Evolutionary conservation across 441 rosid species (phyloP), one percentile per base, ranked within the genome.

Genomic region (Erysimum pusillum): DNA sequence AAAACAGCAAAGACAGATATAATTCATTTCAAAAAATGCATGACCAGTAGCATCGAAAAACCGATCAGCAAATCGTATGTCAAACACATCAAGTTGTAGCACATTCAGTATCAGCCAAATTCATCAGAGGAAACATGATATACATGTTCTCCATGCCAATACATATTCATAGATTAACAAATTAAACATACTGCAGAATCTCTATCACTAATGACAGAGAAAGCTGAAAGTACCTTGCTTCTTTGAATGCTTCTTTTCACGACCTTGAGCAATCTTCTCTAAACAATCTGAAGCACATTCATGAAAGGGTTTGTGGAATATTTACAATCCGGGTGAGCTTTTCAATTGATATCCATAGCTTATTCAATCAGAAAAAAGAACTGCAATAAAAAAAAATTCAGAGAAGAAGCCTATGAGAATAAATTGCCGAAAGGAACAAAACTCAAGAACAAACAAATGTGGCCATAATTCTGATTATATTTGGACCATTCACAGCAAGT

Each of bases 291-390:
- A 87, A 75, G 85, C 88, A 63, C 98, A 95, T 83, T 89, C 94
- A 79, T 95, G 98, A 74, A 90, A 91, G 5, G 98, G 73, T 95
- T 92, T 7, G 83, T 4, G 59, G 84, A 88, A 66, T 91, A 92
- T 20, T 73, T 64, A 39, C 99, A 95, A 28, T 84, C 80, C 4
- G 88, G 89, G 66, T 90, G 91, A 10, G 82, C 86, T 76, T 82
- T 87, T 65, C 84, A 74, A 34, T 80, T 80, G 14, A 9, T 1
- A 46, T 73, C 72, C 79, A 68, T 80, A 32, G 35, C 76, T 74
- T 58, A 42, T 36, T 67, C 60, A 61, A 38, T 34, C 71, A 68
- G 45, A 44, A 42, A 2, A 63, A 68, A 74, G 1, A 53, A 36
- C 82, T 67, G 60, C 25, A 54, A 28, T 3, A 28, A 15, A 28